A percentile compares a stretch with the other conserved stretches of the same genome.
Conservation (phyloP, 345 rosid species). For the Mangifera indica region DNA sequence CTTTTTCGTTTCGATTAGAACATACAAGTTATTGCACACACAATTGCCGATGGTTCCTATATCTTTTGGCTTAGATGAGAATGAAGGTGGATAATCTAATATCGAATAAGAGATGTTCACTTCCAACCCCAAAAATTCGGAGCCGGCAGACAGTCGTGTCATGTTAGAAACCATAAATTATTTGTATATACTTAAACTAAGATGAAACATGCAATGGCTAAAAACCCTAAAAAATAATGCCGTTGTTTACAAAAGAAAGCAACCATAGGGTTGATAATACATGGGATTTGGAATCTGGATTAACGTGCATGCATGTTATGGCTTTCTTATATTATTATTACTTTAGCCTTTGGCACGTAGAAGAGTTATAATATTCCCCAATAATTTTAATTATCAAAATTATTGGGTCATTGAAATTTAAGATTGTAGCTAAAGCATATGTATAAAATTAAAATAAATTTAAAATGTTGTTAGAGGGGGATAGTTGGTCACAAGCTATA, state of each 20-base stretch:
- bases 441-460: too few relatives aligned
- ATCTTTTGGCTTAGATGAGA: not conserved
- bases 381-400: too few relatives aligned
- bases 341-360: slow-evolving; percentile 13
- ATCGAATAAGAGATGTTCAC: not conserved
- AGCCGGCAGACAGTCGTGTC: too few relatives aligned
- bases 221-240: not conserved
- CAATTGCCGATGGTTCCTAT: not conserved
- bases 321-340: too few relatives aligned
- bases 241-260: slow-evolving; percentile 8
- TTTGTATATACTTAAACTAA: not conserved
- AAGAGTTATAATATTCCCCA: slow-evolving; percentile 3
- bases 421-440: not conserved
- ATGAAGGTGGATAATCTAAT: not conserved
- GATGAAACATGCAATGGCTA: not conserved
- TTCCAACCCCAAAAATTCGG: too few relatives aligned
- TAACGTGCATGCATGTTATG: not conserved
- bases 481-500: slow-evolving; percentile 12
- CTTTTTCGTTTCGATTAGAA: not conserved
- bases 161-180: not conserved
- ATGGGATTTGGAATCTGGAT: slow-evolving; percentile 14
- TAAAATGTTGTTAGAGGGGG: not conserved
- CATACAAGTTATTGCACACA: not conserved
- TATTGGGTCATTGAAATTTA: not conserved
- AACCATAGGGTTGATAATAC: not conserved